Evolutionary conservation across 1,284 basidiomycete genomes (phyloP), one percentile per base, ranked within the genome.

Genomic region (Tausonia pullulans): DNA sequence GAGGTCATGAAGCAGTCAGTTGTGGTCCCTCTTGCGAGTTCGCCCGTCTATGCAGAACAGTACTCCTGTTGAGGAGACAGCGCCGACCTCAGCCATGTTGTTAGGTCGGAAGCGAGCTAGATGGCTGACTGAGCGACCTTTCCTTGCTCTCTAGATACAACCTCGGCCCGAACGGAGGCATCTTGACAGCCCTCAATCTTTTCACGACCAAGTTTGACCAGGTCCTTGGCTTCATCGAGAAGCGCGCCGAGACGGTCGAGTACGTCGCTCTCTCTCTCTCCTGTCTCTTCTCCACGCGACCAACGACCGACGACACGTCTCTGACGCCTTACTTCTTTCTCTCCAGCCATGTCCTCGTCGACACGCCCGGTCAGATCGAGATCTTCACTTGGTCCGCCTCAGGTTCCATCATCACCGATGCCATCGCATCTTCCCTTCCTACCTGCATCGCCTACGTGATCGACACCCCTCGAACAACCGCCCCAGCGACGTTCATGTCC

Each of bases 311-410:
- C 27, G 27, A 27, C 27, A 2, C 27, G 27, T 27, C 40, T 6
- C 62, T 11, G 49, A 39, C 58, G 54, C 13, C 41, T 41, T 55
- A 54, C 11, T 39, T 39, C 61, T 4, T 8, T 3, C 40, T 41
- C n/a, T 4, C 61, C 70, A 95, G 92, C 71, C 87, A 98, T 78
- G 84, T 98, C 64, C 86, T 99, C 54, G 80, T 98, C 46, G 96
- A 99, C 73, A 99, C 96, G 0, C 96, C 96, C 2, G 96, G 96
- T 5, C 96, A 99, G 77, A 99, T 99, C 72, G 96, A 99, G 77
- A 98, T 98, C 72, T 99, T 99, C 73, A 99, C 96, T 55, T 99
- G 96, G 96, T 97, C 93, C 0, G 96, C 96, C 1, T 97, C 93
- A 44, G 96, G 96, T 3, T 87, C 94, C 3, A 98, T 99, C 74